A percentile compares a stretch with the other conserved stretches of the same genome.
phyloP scores from a whole-genome alignment of 2,329 filamentous ascomycete genomes.

The Aureobasidium musti region DNA sequence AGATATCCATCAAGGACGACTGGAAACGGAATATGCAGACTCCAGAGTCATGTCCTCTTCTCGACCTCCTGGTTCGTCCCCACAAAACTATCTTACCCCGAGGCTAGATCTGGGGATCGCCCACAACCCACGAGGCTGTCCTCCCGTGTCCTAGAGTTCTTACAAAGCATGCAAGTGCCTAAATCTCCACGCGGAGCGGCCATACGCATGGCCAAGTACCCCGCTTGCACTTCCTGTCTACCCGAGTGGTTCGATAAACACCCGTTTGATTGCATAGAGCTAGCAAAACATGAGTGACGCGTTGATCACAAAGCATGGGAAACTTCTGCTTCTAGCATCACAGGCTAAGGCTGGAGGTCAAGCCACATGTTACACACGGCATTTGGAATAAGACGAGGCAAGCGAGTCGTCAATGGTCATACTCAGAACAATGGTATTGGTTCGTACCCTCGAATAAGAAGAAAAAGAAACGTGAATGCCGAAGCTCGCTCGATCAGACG shows the following conservation, averaged over 20 bases:
- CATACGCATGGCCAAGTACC: neutral
- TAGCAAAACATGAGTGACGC: constrained; percentile 1
- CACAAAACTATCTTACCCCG: neutral
- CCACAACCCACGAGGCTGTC: neutral
- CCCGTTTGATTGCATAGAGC: neutral
- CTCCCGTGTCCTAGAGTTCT: neutral
- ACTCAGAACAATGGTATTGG: neutral
- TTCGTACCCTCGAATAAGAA: neutral
- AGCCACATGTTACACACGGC: constrained; percentile 8
- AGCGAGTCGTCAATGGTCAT: neutral
- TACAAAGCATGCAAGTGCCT: neutral
- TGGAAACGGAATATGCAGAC: neutral
- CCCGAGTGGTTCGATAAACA: constrained; percentile 4
- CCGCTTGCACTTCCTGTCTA: neutral
- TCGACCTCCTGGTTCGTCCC: neutral
- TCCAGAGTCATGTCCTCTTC: neutral
- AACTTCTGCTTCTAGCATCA: neutral
- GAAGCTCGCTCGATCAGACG: neutral
- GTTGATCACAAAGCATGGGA: neutral
- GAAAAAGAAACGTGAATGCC: neutral
- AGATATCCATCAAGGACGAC: neutral
- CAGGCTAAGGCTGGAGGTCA: neutral
- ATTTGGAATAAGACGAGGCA: neutral
- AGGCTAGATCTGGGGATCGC: constrained; percentile 10
- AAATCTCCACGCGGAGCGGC: neutral